Conservation (phyloP, 768 basidiomycete species). For the Crepidotus variabilis region DNA sequence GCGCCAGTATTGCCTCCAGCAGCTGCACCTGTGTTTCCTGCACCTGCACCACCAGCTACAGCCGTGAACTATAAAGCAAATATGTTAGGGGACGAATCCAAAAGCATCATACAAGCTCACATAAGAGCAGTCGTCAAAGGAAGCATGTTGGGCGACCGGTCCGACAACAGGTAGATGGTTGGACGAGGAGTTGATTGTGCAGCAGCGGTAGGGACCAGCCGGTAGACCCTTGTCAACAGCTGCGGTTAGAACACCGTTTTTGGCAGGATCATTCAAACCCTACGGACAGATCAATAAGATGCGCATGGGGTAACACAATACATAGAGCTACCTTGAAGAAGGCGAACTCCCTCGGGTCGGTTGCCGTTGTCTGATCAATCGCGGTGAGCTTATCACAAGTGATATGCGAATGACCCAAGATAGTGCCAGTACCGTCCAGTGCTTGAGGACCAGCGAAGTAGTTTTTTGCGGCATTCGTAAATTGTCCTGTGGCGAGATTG, state of each 20-base stretch:
- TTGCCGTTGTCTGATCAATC: conserved; percentile 36
- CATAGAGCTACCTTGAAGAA: conserved; percentile 42
- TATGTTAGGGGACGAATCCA: neutral
- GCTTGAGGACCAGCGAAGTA: conserved; percentile 54
- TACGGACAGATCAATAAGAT: neutral
- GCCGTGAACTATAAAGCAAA: neutral
- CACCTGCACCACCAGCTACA: neutral
- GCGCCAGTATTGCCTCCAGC: neutral
- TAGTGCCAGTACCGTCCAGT: conserved; percentile 38
- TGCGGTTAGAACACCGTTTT: conserved; percentile 40
- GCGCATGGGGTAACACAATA: too few relatives aligned
- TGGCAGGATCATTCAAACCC: conserved; percentile 37
- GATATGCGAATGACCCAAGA: conserved; percentile 53
- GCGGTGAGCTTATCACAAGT: conserved; percentile 44
- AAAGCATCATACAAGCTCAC: conserved; percentile 24
- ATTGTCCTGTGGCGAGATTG: conserved; percentile 41
- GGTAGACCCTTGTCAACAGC: conserved; percentile 49
- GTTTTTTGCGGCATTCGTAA: conserved; percentile 45
- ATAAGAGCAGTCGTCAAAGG: conserved; percentile 48
- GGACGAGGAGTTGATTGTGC: conserved; percentile 45
- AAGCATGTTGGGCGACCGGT: conserved; percentile 52
- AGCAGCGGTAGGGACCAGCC: conserved; percentile 50
- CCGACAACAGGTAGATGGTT: conserved; percentile 56
- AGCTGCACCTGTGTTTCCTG: neutral
- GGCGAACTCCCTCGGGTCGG: conserved; percentile 44